A percentile compares a stretch with the other conserved stretches of the same genome.
These are phyloP conservation scores for Boletus vinaceobasis DNA, from an alignment of 768 basidiomycete genomes.

Conservation along the genomic window DNA sequence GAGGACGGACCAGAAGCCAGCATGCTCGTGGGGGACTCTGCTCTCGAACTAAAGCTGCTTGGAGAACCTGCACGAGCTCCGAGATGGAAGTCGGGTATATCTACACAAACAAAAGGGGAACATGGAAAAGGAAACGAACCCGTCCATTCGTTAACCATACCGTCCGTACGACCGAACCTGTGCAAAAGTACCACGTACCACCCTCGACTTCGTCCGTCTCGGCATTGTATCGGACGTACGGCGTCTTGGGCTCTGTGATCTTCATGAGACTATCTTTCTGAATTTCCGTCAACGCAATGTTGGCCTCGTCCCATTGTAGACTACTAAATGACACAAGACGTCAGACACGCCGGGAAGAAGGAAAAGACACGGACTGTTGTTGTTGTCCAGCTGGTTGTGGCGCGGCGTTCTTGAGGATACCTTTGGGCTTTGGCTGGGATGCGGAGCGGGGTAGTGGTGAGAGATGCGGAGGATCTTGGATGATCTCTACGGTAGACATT, in stretches of 20 bases:
- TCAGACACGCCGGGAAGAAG: background rate
- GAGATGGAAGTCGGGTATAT: constrained; percentile 80
- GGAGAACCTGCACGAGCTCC: constrained; percentile 33
- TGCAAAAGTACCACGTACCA: constrained; percentile 45
- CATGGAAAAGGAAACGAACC: background rate
- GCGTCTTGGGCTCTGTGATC: constrained; percentile 97
- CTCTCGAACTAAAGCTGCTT: constrained; percentile 39
- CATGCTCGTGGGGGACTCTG: constrained; percentile 57
- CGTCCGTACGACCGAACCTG: background rate
- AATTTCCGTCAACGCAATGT: constrained; percentile 87
- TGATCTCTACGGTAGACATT: constrained; percentile 31
- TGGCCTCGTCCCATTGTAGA: constrained; percentile 94
- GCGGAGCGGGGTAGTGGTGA: constrained; percentile 58
- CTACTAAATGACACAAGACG: constrained; percentile 38
- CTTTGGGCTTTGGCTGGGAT: constrained; percentile 75
- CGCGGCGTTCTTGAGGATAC: constrained; percentile 82
- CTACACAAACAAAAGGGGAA: constrained; percentile 36
- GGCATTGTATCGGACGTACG: constrained; percentile 88
- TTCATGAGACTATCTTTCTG: constrained; percentile 97
- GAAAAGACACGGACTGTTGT: constrained; percentile 47
- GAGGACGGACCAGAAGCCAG: constrained; percentile 67
- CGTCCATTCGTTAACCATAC: background rate
- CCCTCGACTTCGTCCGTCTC: constrained; percentile 83
- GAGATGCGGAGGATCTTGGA: constrained; percentile 40
- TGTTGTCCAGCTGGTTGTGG: constrained; percentile 37